Evolutionary conservation across 2,329 filamentous ascomycete genomes (phyloP), one percentile per base, ranked within the genome.

Genomic region (Bisporella sp.): DNA sequence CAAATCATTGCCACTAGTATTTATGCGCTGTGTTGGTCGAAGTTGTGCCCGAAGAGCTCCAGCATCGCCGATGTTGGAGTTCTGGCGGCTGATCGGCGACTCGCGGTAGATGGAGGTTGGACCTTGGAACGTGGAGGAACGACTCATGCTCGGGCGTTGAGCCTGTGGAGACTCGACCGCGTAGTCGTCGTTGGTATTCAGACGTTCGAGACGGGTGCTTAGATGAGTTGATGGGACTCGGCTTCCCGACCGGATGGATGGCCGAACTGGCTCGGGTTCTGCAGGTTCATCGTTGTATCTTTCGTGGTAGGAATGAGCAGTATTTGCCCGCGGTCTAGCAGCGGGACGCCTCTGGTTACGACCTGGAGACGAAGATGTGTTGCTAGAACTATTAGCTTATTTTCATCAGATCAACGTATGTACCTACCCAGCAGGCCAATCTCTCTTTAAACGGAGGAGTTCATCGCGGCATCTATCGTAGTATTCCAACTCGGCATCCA

Each of bases 401-500:
- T 35, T 41, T 12, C 37, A 30, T 28, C 4, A 5, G 32, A 45
- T 21, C 5, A 6, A 9, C 9, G 7, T 11, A 6, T 21, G 7
- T 45, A 63, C 74, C 65, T 68, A 82, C 81, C 72, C 73, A 61
- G 73, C 76, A 52, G 84, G 83, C 84, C 84, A 87, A 54, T 87
- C 81, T 59, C 77, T 76, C 71, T 80, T 85, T 56, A 87, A 67
- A 57, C 82, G 79, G 55, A 84, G 58, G 49, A 97, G 78, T 58
- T 95, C 87, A 59, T 96, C 91, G 48, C 87, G 81, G 66, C 89
- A 96, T 54, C 87, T 84, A 66, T 97, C 92, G 66, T 96, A 87
- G 70, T 93, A 96, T 56, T 87, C 85, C 51, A 97, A 76, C 71
- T 97, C 87, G 40, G 89, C 86, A 54, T 97, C 91, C 47, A 97